Evolutionary conservation across 805 yeast genomes (phyloP), one percentile per base, ranked within the genome.

Genomic region (Zygotorulaspora chibaensis): DNA sequence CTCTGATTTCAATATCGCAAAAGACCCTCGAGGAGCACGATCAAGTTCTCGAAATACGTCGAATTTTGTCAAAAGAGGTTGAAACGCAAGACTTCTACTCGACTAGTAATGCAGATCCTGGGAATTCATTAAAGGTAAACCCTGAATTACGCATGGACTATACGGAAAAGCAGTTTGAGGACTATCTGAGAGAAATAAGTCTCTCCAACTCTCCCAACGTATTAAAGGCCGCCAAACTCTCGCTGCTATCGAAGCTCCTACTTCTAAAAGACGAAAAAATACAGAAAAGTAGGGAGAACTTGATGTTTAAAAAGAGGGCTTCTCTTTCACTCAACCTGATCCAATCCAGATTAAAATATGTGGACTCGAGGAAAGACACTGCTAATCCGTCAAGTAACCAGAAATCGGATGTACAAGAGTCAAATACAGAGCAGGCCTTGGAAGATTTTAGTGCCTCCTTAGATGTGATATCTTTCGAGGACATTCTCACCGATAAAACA

Each of bases 31-130:
- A 80, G 51, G 95, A 87, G 56, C 70, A 89, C 45, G 76, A 76
- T 30, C 87, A 86, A 56, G 95, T 89, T 0, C 77, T 82, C 48
- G 76, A 80, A 52, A 73, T 90, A 17, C 68, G 95, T 49, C 79
- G 75, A 17, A 85, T 87, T 1, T 67, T 89, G 29, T 83, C 82
- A 50, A 75, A 79, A 50, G 93, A 88, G 56, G 72, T 84, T 20
- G 53, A 58, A 31, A 52, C 49, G 3, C 52, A 53, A 9, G 29
- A 33, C 28, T 20, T 41, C 27, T 33, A 27, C 3, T n/a, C 13
- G 3, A 12, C n/a, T n/a, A 29, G 28, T 23, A 56, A 58, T 13
- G 45, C 36, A 26, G 37, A 35, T 8, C 37, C 28, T 28, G 29
- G 42, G 25, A 20, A 17, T 37, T 15, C 30, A n/a, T 44, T 11